Percentiles rank a stretch among this genome's conserved stretches.
phyloP scores from a whole-genome alignment of 805 yeast genomes.

The Candida krabiensis region DNA sequence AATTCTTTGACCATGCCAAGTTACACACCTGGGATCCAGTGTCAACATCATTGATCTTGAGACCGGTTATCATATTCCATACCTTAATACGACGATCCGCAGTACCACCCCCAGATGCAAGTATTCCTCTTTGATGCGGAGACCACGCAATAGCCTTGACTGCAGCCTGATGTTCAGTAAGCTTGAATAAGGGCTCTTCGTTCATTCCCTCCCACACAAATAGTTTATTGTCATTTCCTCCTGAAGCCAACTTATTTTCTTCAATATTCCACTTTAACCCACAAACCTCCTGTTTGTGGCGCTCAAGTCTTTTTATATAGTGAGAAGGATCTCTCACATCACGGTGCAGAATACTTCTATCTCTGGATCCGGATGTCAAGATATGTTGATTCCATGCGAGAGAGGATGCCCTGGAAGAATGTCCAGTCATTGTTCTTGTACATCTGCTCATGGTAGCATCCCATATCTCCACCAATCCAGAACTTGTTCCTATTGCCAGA shows the following conservation, averaged over 20 bases:
- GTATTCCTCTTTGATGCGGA: constrained; percentile 90
- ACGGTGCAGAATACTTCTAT: constrained; percentile 78
- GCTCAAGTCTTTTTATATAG: constrained; percentile 64
- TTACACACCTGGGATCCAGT: constrained; percentile 98
- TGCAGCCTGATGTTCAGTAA: constrained; percentile 88
- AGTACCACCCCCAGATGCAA: constrained; percentile 97
- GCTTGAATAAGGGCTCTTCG: constrained; percentile 65
- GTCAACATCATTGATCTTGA: constrained; percentile 73
- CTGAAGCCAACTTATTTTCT: constrained; percentile 89
- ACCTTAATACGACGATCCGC: constrained; percentile 87
- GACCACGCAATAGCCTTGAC: constrained; percentile 98
- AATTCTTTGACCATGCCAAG: constrained; percentile 86
- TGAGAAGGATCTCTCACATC: constrained; percentile 90
- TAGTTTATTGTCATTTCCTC: constrained; percentile 90
- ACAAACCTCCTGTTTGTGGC: constrained; percentile 92
- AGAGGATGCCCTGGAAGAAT: constrained; percentile 78
- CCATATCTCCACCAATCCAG: constrained; percentile 92
- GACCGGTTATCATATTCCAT: constrained; percentile 88
- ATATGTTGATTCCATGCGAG: constrained; percentile 94
- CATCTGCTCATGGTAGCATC: constrained; percentile 83
- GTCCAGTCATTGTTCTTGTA: constrained; percentile 91
- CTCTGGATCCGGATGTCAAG: constrained; percentile 84
- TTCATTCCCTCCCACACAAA: constrained; percentile 84
- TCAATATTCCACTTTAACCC: constrained; percentile 93
- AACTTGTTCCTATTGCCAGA: constrained; percentile 85